Percentiles rank a stretch among this genome's conserved stretches.
These are phyloP conservation scores for Tagetes erecta DNA, from an alignment of 129 eudicot genomes.

Conservation along the genomic window DNA sequence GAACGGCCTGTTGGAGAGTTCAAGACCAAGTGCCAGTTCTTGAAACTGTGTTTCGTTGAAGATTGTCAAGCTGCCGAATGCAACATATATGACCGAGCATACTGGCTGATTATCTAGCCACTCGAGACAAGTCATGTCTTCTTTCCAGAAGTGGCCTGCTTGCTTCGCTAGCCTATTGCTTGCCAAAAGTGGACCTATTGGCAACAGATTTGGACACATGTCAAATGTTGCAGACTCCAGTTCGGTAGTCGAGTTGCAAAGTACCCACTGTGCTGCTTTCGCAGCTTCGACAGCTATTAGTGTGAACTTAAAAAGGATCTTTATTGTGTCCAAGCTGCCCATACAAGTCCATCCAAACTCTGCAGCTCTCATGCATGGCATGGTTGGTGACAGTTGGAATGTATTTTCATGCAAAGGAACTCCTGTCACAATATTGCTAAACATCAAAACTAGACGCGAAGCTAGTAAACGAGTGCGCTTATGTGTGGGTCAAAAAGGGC, in stretches of 20 bases:
- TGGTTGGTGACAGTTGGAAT: slow-evolving; percentile 40
- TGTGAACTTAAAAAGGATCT: neutral
- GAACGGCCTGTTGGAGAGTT: slow-evolving; percentile 41
- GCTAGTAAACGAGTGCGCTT: neutral
- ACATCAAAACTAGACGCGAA: neutral
- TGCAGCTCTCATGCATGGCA: slow-evolving; percentile 43
- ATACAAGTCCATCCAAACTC: slow-evolving; percentile 40
- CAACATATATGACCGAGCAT: slow-evolving; percentile 9
- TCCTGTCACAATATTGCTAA: neutral
- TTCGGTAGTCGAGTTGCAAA: slow-evolving; percentile 48
- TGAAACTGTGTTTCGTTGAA: slow-evolving; percentile 6
- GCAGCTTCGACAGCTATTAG: neutral
- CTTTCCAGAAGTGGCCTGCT: slow-evolving; percentile 44
- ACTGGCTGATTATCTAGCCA: slow-evolving; percentile 59
- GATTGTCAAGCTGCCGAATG: slow-evolving; percentile 9
- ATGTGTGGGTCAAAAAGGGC: neutral
- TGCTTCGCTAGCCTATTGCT: slow-evolving; percentile 29
- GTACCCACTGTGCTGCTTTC: slow-evolving; percentile 13
- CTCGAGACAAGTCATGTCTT: slow-evolving; percentile 43
- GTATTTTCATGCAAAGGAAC: slow-evolving; percentile 3
- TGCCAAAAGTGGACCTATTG: slow-evolving; percentile 54
- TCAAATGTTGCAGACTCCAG: slow-evolving; percentile 43
- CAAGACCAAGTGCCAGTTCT: slow-evolving; percentile 13
- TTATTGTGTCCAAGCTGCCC: slow-evolving; percentile 4
- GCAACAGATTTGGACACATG: slow-evolving; percentile 33